Conservation (phyloP, 1,284 basidiomycete species). For the Leccinum cinnamomeum region DNA sequence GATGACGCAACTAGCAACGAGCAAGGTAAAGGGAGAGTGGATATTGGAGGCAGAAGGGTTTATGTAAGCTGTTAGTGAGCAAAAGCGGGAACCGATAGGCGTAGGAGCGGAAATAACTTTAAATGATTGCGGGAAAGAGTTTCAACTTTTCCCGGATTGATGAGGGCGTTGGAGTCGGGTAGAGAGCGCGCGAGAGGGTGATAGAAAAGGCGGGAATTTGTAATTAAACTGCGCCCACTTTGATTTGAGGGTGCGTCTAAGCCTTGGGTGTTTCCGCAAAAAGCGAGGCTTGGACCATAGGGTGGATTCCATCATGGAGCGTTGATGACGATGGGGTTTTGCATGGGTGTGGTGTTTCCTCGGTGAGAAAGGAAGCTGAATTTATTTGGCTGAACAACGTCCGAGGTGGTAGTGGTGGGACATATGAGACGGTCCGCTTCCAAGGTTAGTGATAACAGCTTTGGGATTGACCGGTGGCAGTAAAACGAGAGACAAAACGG, state of each 20-base stretch:
- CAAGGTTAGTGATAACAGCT: background rate
- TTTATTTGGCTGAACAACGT: background rate
- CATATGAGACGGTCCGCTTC: background rate
- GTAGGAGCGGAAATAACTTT: conserved; percentile 1
- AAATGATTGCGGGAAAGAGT: conserved; percentile 13
- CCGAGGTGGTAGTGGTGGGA: background rate
- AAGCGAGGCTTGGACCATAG: background rate
- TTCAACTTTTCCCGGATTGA: conserved; percentile 1
- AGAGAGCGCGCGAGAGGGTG: background rate
- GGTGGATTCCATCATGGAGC: background rate
- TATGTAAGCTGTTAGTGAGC: conserved; percentile 1
- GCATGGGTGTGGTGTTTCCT: background rate
- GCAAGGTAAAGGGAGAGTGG: background rate
- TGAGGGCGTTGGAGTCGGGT: background rate
- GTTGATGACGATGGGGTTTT: background rate
- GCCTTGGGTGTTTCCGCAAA: background rate
- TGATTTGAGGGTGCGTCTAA: background rate
- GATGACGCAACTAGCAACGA: background rate
- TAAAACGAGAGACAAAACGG: background rate
- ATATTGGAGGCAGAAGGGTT: background rate
- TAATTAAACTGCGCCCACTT: background rate
- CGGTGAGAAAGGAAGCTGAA: background rate
- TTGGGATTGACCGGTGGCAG: background rate
- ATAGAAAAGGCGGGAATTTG: background rate
- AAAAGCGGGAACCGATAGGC: conserved; percentile 11